Evolutionary conservation across 163 green algal species (phyloP).

Genomic region (Scenedesmus sp.): DNA sequence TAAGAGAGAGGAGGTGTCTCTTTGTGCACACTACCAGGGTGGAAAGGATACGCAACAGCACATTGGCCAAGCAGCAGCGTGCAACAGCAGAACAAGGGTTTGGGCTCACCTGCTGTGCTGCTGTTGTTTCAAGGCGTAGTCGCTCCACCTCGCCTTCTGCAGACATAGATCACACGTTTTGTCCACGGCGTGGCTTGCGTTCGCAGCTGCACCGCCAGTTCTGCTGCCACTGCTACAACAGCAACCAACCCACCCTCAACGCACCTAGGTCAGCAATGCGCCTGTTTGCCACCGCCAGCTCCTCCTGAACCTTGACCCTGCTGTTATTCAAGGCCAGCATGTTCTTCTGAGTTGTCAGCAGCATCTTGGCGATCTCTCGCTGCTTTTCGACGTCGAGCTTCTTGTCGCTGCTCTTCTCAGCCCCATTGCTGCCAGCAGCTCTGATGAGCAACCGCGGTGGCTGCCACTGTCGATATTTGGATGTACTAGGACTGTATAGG

Average conservation of each 20-base stretch:
- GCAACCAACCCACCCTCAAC: background rate
- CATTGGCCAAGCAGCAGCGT: background rate
- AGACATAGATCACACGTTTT: background rate
- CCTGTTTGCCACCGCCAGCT: constrained; percentile 39
- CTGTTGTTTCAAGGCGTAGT: background rate
- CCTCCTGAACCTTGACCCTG: constrained; percentile 50
- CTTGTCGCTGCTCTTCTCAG: background rate
- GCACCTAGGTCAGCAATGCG: constrained; percentile 39
- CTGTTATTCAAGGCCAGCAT: constrained; percentile 49
- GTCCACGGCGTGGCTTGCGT: background rate
- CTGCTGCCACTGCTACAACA: background rate
- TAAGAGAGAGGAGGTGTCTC: background rate
- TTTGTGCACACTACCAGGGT: background rate
- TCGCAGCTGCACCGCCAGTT: background rate
- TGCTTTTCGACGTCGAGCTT: constrained; percentile 28
- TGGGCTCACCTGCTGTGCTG: background rate
- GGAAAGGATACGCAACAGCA: background rate
- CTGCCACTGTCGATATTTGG: background rate
- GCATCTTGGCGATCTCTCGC: constrained; percentile 44
- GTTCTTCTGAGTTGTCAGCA: constrained; percentile 48
- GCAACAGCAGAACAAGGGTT: background rate
- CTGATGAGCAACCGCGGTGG: background rate
- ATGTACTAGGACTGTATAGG: background rate
- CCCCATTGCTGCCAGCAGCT: constrained; percentile 14
- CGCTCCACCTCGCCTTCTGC: constrained; percentile 44